Evolutionary conservation across 177 flowering plant species (phyloP), one percentile per base, ranked within the genome.

Genomic region (Telopea speciosissima): DNA sequence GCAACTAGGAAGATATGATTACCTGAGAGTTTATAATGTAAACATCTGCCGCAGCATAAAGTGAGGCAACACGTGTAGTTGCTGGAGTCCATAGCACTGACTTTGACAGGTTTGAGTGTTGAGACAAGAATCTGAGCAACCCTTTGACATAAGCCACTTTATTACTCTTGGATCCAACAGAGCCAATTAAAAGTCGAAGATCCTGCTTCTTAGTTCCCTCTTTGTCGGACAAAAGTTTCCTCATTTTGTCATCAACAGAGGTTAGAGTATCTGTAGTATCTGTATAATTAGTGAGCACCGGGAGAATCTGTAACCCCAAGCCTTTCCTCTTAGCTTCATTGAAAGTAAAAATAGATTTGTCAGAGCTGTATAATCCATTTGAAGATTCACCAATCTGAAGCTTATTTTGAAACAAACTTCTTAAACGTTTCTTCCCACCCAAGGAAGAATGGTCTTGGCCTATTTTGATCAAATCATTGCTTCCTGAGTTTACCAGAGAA

Each of bases 1-100:
- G 26, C 58, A 21, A 66, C 28, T 44, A 73, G 61, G 61, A 31
- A 14, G 9, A 8, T n/a, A 26, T 5, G 10, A 60, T 80, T 71
- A 95, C 99, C 98, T 96, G 99, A 52, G 99, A 83, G 70, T 96
- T 93, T 69, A 87, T 93, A 28, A 87, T 83, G 72, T 96, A 96
- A 72, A 83, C 93, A 85, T 96, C 99, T 31, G 99, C 98, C 26
- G 98, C 99, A 68, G 99, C 86, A 79, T 96, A 93, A 49, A 96
- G 93, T 42, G 99, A 87, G 24, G 98, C 97, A 68, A 96, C 97
- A 70, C 83, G 93, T 42, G 98, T 93, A 12, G 96, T 93, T 72
- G 96, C 87, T 67, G 96, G 95, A 72, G 96, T 91, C 99, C 99
- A 96, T 16, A 96, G 77, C 49, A 93, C 88, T 23, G 83, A 75